These are phyloP conservation scores for Cercospora sp. DNA, from an alignment of 2,329 filamentous ascomycete genomes.

Conservation along the genomic window DNA sequence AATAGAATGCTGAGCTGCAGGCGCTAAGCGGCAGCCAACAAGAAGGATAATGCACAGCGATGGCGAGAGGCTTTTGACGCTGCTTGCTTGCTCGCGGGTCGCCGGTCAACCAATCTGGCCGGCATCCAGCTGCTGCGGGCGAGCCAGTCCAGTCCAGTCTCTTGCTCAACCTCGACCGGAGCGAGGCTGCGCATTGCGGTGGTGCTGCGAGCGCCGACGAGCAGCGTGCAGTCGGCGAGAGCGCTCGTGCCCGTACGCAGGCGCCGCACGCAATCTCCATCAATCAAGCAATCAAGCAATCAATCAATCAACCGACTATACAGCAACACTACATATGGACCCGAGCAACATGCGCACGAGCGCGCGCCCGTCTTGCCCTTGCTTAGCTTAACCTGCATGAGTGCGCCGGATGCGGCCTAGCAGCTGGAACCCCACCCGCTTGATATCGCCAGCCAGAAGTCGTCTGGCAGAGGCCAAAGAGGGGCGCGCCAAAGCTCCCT, in stretches of 20 bases:
- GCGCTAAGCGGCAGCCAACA: slow-evolving; percentile 8
- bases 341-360: slow-evolving; percentile 10
- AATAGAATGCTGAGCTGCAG: slow-evolving; percentile 8
- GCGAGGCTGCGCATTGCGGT: neutral
- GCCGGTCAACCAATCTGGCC: neutral
- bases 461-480: neutral
- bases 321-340: neutral
- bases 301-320: neutral
- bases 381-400: slow-evolving; percentile 22
- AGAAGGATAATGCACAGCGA: neutral
- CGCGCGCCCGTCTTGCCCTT: slow-evolving; percentile 13
- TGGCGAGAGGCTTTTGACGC: neutral
- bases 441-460: neutral
- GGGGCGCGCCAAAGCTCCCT: slow-evolving; percentile 22
- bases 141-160: neutral
- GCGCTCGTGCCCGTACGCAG: no score
- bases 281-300: neutral
- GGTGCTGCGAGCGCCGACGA: no score
- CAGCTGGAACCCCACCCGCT: slow-evolving; percentile 12
- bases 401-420: slow-evolving; percentile 15
- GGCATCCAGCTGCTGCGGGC: neutral
- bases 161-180: neutral
- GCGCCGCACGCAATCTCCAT: neutral
- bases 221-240: neutral
- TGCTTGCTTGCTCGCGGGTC: neutral